Percentiles rank a stretch among this genome's conserved stretches.
Conservation (phyloP, 352 stramenopile species). For the Pythium angustatum region DNA sequence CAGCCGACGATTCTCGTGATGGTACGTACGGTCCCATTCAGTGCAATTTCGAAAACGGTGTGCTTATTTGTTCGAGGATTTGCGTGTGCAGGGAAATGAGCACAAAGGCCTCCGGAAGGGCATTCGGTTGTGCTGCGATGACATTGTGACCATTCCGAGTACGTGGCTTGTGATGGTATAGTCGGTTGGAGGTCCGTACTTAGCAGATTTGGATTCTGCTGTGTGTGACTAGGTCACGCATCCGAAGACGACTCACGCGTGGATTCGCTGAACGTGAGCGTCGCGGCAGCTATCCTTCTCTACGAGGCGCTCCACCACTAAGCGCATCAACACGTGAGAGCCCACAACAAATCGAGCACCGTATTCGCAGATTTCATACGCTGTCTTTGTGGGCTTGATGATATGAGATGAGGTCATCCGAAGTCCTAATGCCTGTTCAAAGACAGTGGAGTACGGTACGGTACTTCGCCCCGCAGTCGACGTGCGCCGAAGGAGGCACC, state of each 20-base stretch:
- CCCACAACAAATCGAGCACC: no score
- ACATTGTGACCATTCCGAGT: slow-evolving; percentile 76
- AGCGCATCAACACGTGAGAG: background rate
- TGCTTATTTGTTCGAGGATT: background rate
- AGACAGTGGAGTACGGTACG: no score
- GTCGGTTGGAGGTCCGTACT: no score
- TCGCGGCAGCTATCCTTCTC: slow-evolving; percentile 72
- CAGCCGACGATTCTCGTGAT: slow-evolving; percentile 82
- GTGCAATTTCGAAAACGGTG: background rate
- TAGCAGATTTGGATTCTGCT: no score
- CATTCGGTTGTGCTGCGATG: slow-evolving; percentile 72
- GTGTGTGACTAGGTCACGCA: slow-evolving; percentile 34
- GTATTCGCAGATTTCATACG: no score
- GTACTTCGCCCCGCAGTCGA: no score
- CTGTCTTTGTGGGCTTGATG: no score
- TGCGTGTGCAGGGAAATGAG: slow-evolving; percentile 62
- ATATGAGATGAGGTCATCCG: no score
- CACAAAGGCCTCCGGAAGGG: slow-evolving; percentile 71
- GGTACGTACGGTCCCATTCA: slow-evolving; percentile 32
- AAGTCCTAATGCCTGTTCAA: no score
- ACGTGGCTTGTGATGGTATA: background rate
- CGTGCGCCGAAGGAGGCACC: no score
- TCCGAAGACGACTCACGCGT: slow-evolving; percentile 64
- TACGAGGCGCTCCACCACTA: slow-evolving; percentile 80
- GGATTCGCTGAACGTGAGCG: slow-evolving; percentile 83